Conservation (phyloP, 306 rosid species). For the Crataegus laevigata region DNA sequence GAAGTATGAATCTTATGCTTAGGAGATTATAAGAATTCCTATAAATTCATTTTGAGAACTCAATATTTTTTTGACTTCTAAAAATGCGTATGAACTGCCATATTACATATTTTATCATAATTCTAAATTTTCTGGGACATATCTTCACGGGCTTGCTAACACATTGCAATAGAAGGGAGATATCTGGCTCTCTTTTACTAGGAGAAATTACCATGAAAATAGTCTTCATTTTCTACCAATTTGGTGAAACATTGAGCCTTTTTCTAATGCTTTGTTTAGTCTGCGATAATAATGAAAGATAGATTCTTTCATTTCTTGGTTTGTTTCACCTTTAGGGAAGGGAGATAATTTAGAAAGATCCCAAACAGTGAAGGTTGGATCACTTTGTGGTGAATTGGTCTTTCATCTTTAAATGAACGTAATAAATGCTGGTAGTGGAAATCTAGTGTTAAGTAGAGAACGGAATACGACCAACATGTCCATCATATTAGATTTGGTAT, state of each 20-base stretch:
- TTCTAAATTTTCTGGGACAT: neutral
- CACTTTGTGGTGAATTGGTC: neutral
- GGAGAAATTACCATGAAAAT: neutral
- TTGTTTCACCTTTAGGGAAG: neutral
- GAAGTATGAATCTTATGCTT: neutral
- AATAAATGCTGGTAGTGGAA: neutral
- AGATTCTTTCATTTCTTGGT: neutral
- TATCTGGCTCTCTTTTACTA: neutral
- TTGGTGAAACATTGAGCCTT: neutral
- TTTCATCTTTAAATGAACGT: neutral
- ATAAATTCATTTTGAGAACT: neutral
- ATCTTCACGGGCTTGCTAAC: neutral
- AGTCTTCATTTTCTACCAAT: neutral
- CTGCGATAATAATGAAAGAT: neutral
- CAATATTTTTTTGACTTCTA: neutral
- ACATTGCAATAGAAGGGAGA: neutral
- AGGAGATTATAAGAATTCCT: neutral
- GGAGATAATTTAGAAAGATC: neutral
- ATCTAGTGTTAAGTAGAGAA: neutral
- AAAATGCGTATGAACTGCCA: neutral
- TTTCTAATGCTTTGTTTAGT: neutral
- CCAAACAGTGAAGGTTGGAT: neutral
- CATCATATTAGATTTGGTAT: neutral
- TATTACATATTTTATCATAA: neutral
- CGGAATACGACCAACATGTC: neutral